These are phyloP conservation scores for Stipa capillata DNA, from an alignment of 176 grass and related monocot genomes.

Conservation along the genomic window DNA sequence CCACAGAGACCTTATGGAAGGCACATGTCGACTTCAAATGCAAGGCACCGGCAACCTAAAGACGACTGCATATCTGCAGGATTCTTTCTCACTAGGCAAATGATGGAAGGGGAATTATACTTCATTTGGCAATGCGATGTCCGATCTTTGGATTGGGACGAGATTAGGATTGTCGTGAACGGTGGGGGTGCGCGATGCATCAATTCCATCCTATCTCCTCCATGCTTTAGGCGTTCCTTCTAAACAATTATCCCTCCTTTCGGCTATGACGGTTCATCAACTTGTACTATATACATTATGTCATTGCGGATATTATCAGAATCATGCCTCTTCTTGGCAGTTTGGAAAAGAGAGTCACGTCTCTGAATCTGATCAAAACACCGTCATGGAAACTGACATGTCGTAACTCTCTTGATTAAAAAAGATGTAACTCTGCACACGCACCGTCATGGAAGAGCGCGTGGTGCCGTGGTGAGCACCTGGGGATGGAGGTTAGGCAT, in stretches of 20 bases:
- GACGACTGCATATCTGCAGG: not conserved
- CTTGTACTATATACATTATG: not conserved
- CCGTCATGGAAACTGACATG: too few species aligned
- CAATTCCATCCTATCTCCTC: constrained; percentile 11
- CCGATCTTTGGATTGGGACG: not conserved
- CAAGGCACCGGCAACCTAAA: not conserved
- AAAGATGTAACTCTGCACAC: too few species aligned
- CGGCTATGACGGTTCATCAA: not conserved
- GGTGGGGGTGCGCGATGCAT: not conserved
- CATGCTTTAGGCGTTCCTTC: not conserved
- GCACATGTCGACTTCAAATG: constrained; percentile 10
- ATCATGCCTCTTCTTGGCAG: not conserved
- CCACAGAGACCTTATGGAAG: not conserved
- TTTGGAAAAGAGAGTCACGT: not conserved
- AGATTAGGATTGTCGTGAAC: not conserved
- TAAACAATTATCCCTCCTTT: not conserved
- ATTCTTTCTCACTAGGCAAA: not conserved
- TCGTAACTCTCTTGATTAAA: too few species aligned
- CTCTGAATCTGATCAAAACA: not conserved
- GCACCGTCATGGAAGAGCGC: not conserved
- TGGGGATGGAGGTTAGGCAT: not conserved
- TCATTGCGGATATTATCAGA: too few species aligned
- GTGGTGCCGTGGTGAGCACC: not conserved
- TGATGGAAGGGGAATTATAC: not conserved
- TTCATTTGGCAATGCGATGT: not conserved